Percentiles rank a stretch among this genome's conserved stretches.
phyloP scores from a whole-genome alignment of 768 basidiomycete genomes.

The Clitopilus hobsonii region DNA sequence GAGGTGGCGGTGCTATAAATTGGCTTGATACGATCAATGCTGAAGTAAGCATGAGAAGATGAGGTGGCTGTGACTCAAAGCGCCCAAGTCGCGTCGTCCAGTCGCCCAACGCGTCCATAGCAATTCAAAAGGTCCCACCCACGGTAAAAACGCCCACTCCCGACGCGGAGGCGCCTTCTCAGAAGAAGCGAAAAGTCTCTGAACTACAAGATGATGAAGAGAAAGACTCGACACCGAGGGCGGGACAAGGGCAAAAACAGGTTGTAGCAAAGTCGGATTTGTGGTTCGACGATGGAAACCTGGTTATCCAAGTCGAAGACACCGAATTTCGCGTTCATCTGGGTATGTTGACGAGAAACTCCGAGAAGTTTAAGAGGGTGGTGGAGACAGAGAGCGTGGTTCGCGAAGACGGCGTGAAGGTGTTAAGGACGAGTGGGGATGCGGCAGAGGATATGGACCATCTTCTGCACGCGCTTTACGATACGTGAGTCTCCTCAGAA shows the following conservation, averaged over 20 bases:
- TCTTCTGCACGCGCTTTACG: neutral
- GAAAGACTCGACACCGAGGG: too few relatives aligned
- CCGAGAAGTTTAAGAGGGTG: neutral
- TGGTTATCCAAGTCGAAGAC: slow-evolving; percentile 9
- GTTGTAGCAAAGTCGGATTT: neutral
- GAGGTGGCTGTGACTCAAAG: too few relatives aligned
- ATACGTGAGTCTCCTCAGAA: too few relatives aligned
- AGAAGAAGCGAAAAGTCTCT: too few relatives aligned
- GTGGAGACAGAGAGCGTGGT: neutral
- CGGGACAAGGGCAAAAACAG: too few relatives aligned
- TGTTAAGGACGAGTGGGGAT: neutral
- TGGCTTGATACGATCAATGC: too few relatives aligned
- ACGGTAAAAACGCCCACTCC: neutral
- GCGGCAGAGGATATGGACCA: neutral
- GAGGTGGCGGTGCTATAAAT: too few relatives aligned
- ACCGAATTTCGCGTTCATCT: slow-evolving; percentile 13
- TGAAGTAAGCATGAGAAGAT: too few relatives aligned
- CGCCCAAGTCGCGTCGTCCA: too few relatives aligned
- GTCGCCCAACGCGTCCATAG: too few relatives aligned
- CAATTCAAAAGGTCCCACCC: neutral
- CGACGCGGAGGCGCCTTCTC: neutral
- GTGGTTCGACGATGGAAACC: slow-evolving; percentile 16
- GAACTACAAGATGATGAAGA: too few relatives aligned
- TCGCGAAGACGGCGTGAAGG: neutral
- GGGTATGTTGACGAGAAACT: slow-evolving; percentile 6